Evolutionary conservation across 768 basidiomycete genomes (phyloP).

Genomic region (Tulasnella sp.): DNA sequence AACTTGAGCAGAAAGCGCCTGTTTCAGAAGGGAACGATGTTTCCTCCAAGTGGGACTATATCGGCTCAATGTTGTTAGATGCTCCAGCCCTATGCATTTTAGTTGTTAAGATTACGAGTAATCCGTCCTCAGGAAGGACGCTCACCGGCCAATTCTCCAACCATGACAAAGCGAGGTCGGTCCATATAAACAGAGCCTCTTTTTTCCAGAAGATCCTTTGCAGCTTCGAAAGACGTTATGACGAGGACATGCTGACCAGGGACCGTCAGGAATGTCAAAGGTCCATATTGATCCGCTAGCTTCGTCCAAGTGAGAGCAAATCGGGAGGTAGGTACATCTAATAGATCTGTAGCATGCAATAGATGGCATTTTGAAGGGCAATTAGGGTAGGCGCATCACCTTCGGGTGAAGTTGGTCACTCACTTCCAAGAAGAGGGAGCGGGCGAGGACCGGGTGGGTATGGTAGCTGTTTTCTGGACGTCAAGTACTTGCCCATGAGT

Average conservation of each 20-base stretch:
- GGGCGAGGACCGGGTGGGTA: not conserved
- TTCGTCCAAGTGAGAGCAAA: slow-evolving; percentile 10
- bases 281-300: slow-evolving; percentile 13
- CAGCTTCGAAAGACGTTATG: slow-evolving; percentile 24
- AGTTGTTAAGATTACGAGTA: not conserved
- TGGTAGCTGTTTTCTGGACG: not conserved
- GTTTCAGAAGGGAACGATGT: not conserved
- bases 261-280: slow-evolving; percentile 13
- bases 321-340: slow-evolving; percentile 30
- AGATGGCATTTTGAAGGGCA: not conserved
- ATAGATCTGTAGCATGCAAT: not conserved
- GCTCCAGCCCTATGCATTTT: not conserved
- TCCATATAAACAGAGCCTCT: slow-evolving; percentile 27
- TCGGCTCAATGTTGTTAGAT: not conserved
- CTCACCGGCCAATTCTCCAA: not conserved
- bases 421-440: not conserved
- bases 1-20: not conserved
- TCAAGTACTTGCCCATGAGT: not conserved
- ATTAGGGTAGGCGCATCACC: not conserved
- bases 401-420: not conserved
- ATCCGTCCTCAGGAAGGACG: not conserved
- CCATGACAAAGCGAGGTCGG: slow-evolving; percentile 18
- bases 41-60: not conserved
- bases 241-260: slow-evolving; percentile 16
- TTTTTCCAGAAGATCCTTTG: slow-evolving; percentile 29